Evolutionary conservation across 2,329 filamentous ascomycete species (phyloP), one percentile per base, ranked within the genome.

Genomic region (Claviceps sp.): DNA sequence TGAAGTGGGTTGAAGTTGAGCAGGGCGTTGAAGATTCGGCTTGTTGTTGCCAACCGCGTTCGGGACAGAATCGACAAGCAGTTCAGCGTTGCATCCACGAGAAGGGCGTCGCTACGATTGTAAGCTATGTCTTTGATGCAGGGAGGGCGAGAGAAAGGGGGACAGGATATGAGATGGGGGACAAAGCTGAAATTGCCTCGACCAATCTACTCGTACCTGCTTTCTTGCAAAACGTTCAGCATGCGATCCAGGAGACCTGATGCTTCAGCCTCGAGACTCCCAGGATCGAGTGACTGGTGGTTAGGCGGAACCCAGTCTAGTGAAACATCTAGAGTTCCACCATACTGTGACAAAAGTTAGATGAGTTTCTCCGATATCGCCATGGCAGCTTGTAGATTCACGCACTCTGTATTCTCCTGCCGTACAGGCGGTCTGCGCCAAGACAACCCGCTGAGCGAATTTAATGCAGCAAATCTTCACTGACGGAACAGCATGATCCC

Each of bases 391-490:
- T 11, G 1, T 34, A 11, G 29, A 34, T 34, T 11, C 4, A 72
- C 79, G 66, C 78, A 95, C 88, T 72, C 88, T 82, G 59, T 86
- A 85, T 64, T 97, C 91, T 52, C 81, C 75, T 58, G 87, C 86
- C 53, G 84, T 71, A 46, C 88, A 88, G n/a, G 84, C 82, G 11
- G 88, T 96, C 68, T 98, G 91, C 17, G 89, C 87, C 58, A 96
- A 79, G 45, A 98, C 86, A 45, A 97, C 88, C 56, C 88, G 83
- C 71, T 98, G 91, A 39, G 88, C 85, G 67, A 98, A 98, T 68
- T 98, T 98, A 76, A 97, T 85, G 71, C 93, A 97, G 74, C 89
- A 95, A 66, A 97, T 84, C 60, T 84, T 84, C 56, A 97, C 80
- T 2, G 88, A 85, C 13, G 84, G 77, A 14, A 80, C 72, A 17